Evolutionary conservation across 768 basidiomycete genomes (phyloP), one percentile per base, ranked within the genome.

Genomic region (Infundibulicybe gibba): DNA sequence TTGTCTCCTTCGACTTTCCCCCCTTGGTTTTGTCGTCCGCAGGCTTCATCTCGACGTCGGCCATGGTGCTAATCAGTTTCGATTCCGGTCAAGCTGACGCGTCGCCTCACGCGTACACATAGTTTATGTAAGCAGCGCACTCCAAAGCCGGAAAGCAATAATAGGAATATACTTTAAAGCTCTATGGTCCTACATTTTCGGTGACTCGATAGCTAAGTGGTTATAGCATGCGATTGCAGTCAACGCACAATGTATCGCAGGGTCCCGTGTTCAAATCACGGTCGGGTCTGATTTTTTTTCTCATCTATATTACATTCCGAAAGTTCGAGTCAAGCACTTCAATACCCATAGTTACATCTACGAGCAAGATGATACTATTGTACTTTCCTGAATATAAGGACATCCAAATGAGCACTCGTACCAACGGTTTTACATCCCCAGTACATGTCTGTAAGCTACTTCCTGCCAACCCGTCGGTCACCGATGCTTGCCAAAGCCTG

Each of bases 171-270:
- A 1, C 16, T 42, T n/a, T 87, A 51, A 66, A 72, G 15, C 81
- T 93, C 63, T 84, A 94, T 58, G 83, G 89, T 49, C 76, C 81
- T 32, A 90, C 83, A 0, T 85, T 93, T 67, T 13, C 9, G 19
- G 41, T 40, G 71, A 69, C 69, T 70, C 68, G 63, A 64, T 74
- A 72, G 70, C 71, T 71, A 64, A 74, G 72, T 71, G 72, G 71
- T 60, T 74, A 73, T 63, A 73, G 71, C 70, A 72, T 70, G 66
- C 70, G 71, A 73, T 73, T 73, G 71, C 71, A 73, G 69, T 54
- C 25, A 25, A 4, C 14, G 9, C 13, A 13, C 13, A 47, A 37
- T 17, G 39, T 49, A 72, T 73, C 70, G 69, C 63, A 64, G 57
- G 66, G 69, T 68, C 69, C 61, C 65, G 69, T 69, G 69, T 70